A percentile compares a stretch with the other conserved stretches of the same genome.
phyloP scores from a whole-genome alignment of 129 eudicot genomes.

The Solidago caesia region DNA sequence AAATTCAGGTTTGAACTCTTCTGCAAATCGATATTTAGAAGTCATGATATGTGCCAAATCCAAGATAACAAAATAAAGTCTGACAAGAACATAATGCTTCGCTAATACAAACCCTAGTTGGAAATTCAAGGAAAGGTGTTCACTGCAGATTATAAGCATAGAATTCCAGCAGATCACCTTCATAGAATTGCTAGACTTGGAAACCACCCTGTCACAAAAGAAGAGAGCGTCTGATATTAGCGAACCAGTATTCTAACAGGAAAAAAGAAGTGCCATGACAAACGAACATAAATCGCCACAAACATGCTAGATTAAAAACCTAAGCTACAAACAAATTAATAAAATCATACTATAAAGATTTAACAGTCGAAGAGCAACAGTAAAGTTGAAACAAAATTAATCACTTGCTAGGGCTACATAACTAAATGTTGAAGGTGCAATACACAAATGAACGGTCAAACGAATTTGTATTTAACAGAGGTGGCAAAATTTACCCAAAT shows the following conservation, averaged over 20 bases:
- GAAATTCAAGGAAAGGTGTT: constrained; percentile 15
- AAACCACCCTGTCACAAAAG: constrained; percentile 21
- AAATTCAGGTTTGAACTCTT: constrained; percentile 24
- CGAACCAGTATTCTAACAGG: neutral
- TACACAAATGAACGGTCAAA: too few relatives aligned
- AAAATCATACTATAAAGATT: neutral
- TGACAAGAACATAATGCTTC: constrained; percentile 11
- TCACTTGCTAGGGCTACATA: too few relatives aligned
- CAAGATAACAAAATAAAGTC: constrained; percentile 24
- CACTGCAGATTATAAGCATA: constrained; percentile 18
- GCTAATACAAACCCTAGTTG: constrained; percentile 26
- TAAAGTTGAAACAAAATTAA: too few relatives aligned
- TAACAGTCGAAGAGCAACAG: neutral
- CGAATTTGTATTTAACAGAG: too few relatives aligned
- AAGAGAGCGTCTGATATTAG: constrained; percentile 1
- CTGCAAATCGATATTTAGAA: constrained; percentile 26
- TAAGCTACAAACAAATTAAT: neutral
- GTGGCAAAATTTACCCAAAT: too few relatives aligned
- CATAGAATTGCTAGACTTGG: constrained; percentile 12
- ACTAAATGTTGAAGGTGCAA: too few relatives aligned
- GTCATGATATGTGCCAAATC: constrained; percentile 26
- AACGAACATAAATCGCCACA: neutral
- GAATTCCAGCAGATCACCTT: constrained; percentile 10
- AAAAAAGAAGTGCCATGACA: neutral
- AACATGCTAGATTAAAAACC: neutral